Conservation (phyloP, 805 yeast genomes). For the Starmera amethionina region DNA sequence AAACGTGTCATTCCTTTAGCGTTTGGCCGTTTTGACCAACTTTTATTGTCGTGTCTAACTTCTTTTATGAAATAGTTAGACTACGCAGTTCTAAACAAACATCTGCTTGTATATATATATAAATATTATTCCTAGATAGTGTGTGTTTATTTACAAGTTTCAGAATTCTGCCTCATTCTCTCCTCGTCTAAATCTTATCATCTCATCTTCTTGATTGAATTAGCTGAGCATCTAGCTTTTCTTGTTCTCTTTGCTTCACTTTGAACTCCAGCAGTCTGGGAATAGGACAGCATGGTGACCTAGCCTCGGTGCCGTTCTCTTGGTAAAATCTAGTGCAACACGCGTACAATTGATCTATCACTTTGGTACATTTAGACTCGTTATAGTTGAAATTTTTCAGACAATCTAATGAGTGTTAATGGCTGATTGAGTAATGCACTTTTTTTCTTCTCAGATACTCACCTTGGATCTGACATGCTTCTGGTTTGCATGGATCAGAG, state of each 20-base stretch:
- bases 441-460: slow-evolving; percentile 13
- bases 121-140: background rate
- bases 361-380: slow-evolving; percentile 63
- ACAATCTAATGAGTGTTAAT: slow-evolving; percentile 37
- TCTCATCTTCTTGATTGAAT: slow-evolving; percentile 10
- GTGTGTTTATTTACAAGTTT: no score
- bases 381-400: slow-evolving; percentile 49
- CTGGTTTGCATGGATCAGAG: slow-evolving; percentile 51
- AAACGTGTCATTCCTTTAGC: slow-evolving; percentile 18
- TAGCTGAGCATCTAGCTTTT: slow-evolving; percentile 49
- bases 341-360: slow-evolving; percentile 60
- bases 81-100: slow-evolving; percentile 75
- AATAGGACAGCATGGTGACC: slow-evolving; percentile 72
- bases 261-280: slow-evolving; percentile 54
- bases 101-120: slow-evolving; percentile 17
- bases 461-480: slow-evolving; percentile 79
- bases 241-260: slow-evolving; percentile 51
- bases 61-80: slow-evolving; percentile 24
- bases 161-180: no score
- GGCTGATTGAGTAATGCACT: background rate
- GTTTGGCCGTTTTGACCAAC: slow-evolving; percentile 39
- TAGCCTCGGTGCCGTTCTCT: slow-evolving; percentile 45
- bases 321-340: slow-evolving; percentile 67
- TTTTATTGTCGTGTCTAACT: slow-evolving; percentile 27
- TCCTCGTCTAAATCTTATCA: background rate